phyloP scores from a whole-genome alignment of 2,329 filamentous ascomycete species.

The Pseudogymnoascus sp. region DNA sequence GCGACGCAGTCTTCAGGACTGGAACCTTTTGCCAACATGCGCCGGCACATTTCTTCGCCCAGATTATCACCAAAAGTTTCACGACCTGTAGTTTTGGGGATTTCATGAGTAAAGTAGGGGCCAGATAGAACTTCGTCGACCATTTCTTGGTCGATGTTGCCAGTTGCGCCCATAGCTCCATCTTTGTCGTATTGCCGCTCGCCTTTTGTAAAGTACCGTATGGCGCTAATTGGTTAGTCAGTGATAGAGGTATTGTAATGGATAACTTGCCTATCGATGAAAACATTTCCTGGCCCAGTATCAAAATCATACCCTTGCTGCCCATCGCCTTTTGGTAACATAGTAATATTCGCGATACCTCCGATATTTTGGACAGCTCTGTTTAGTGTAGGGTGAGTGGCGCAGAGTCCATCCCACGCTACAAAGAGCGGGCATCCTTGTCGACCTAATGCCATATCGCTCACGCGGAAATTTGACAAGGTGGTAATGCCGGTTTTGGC shows the following conservation, averaged over 20 bases:
- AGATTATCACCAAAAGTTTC: slow-evolving; percentile 19
- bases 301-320: slow-evolving; percentile 25
- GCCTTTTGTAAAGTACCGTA: slow-evolving; percentile 26
- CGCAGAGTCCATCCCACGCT: slow-evolving; percentile 19
- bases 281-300: slow-evolving; percentile 29
- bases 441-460: slow-evolving; percentile 22
- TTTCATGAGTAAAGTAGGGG: slow-evolving; percentile 19
- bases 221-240: slow-evolving; percentile 11
- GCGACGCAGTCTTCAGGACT: slow-evolving; percentile 22
- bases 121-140: slow-evolving; percentile 25
- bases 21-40: slow-evolving; percentile 14
- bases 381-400: slow-evolving; percentile 21
- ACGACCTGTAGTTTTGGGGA: slow-evolving; percentile 22
- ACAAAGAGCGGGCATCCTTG: slow-evolving; percentile 24
- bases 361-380: slow-evolving; percentile 22
- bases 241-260: no score
- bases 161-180: slow-evolving; percentile 24
- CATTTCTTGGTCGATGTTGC: slow-evolving; percentile 26
- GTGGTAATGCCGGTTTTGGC: slow-evolving; percentile 22
- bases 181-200: slow-evolving; percentile 28
- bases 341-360: slow-evolving; percentile 11
- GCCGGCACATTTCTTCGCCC: slow-evolving; percentile 18
- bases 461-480: slow-evolving; percentile 22
- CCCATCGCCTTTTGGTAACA: slow-evolving; percentile 21
- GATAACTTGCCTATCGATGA: slow-evolving; percentile 24